Conservation (phyloP, 192 early-diverging fungal genomes). For the Rhizoclosmatium sp. region DNA sequence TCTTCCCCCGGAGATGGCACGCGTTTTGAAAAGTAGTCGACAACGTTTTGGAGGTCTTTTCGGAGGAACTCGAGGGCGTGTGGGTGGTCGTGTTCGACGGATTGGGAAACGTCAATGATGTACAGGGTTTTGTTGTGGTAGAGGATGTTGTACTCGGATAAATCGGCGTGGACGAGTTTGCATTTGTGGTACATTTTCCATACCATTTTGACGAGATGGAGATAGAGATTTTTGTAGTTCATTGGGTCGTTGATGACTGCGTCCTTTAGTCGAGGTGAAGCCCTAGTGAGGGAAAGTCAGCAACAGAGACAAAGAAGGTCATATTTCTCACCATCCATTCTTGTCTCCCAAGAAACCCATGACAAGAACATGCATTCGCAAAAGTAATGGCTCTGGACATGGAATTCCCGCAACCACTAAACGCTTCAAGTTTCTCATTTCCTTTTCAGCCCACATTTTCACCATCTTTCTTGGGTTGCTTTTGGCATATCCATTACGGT, state of each 20-base stretch:
- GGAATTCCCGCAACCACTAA: constrained; percentile 84
- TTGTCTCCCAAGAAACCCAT: constrained; percentile 94
- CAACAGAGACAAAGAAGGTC: background rate
- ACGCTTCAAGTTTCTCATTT: constrained; percentile 97
- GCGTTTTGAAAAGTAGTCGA: constrained; percentile 90
- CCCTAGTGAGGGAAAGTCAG: constrained; percentile 45
- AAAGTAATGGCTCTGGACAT: constrained; percentile 85
- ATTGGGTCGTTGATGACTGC: constrained; percentile 76
- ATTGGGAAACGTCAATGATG: constrained; percentile 98
- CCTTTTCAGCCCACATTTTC: constrained; percentile 98
- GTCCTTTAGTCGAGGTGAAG: constrained; percentile 94
- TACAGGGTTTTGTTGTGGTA: constrained; percentile 84
- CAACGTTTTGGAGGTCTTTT: constrained; percentile 93
- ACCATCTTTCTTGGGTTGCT: constrained; percentile 99
- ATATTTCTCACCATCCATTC: constrained; percentile 73
- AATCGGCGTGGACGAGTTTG: constrained; percentile 95
- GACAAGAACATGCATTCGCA: constrained; percentile 93
- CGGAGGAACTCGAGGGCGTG: constrained; percentile 95
- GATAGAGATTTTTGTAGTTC: constrained; percentile 78
- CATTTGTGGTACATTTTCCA: constrained; percentile 93
- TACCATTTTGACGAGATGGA: constrained; percentile 85
- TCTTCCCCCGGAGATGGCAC: constrained; percentile 48
- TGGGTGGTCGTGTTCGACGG: constrained; percentile 98
- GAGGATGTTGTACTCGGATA: constrained; percentile 97
- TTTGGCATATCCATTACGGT: constrained; percentile 92